A percentile compares a stretch with the other conserved stretches of the same genome.
These are phyloP conservation scores for Penium margaritaceum DNA, from an alignment of 139 green algal species.

Conservation along the genomic window DNA sequence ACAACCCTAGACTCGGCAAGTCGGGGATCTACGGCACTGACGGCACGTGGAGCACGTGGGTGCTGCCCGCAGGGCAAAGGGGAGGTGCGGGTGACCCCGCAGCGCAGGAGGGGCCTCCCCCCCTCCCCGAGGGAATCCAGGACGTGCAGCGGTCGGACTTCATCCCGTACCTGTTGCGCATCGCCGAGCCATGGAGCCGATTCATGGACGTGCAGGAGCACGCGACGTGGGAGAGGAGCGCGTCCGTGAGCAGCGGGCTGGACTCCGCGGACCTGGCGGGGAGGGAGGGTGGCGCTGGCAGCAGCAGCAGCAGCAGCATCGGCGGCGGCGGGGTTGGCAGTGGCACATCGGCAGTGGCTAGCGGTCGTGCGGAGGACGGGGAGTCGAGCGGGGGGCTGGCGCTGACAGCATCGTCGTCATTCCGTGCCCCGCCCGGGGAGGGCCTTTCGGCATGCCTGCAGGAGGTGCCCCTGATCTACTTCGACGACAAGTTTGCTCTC, in stretches of 20 bases:
- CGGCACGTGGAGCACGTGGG: slow-evolving; percentile 18
- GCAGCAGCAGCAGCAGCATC: background rate
- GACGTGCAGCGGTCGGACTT: slow-evolving; percentile 35
- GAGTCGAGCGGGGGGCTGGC: background rate
- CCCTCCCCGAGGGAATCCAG: slow-evolving; percentile 30
- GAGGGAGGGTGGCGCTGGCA: background rate
- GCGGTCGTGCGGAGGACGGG: no score
- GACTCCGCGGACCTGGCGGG: background rate
- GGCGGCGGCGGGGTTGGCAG: no score
- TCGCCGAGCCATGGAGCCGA: slow-evolving; percentile 15
- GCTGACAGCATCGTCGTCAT: background rate
- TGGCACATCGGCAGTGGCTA: no score
- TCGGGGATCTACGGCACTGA: slow-evolving; percentile 23
- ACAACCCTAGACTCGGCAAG: slow-evolving; percentile 29
- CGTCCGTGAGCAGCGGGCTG: background rate
- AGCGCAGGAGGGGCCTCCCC: slow-evolving; percentile 8
- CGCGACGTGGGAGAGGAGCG: slow-evolving; percentile 8
- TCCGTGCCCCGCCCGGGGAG: no score
- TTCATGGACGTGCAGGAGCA: slow-evolving; percentile 41
- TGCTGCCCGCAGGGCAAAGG: no score
- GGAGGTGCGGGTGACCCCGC: no score
- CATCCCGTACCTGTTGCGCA: slow-evolving; percentile 26
- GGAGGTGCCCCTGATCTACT: slow-evolving; percentile 44
- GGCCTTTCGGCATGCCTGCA: slow-evolving; percentile 38
- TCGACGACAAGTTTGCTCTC: slow-evolving; percentile 45